Evolutionary conservation across 2,329 filamentous ascomycete species (phyloP), one percentile per base, ranked within the genome.

Genomic region (Epichloe sp.): DNA sequence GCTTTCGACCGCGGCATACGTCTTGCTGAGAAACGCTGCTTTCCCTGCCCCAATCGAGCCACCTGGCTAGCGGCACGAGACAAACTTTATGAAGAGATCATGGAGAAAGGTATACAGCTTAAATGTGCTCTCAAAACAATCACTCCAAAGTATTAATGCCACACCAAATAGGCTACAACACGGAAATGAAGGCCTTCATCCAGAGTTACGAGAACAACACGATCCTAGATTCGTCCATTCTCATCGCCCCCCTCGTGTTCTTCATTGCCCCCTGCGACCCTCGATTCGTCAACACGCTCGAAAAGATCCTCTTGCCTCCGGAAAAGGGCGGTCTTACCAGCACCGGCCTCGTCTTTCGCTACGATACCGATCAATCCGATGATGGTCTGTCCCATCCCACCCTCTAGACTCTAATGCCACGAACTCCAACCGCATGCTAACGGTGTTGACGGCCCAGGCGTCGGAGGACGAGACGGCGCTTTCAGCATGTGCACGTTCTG

Each of bases 401-500:
- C 31, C 31, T 31, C 31, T 4, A 11, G 10, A 11, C 8, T 31
- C 31, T 10, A 31, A 31, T 31, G 31, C 31, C 31, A 4, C 31
- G 31, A 31, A 10, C 0, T 11, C 31, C 31, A 31, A 11, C 8
- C 31, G 31, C 31, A 31, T 21, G 17, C 41, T 43, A 26, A 43
- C 41, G n/a, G 10, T 43, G 7, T 17, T 45, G 23, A 12, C 26
- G 10, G 14, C 10, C 15, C 56, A 85, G 83, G 84, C 34, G 83
- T 89, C 8, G 83, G 84, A 38, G 85, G 85, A 17, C 74, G 77
- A 48, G 85, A 89, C 66, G 86, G 86, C 21, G 84, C 85, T 19
- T 89, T 89, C 62, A 82, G 77, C 60, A 88, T 89, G 84, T 88
- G 85, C 61, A 89, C 85, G 0, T 89, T 89, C 63, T 89, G 86